These are phyloP conservation scores for Phanerochaete carnosa DNA, from an alignment of 768 basidiomycete species.

Conservation along the genomic window DNA sequence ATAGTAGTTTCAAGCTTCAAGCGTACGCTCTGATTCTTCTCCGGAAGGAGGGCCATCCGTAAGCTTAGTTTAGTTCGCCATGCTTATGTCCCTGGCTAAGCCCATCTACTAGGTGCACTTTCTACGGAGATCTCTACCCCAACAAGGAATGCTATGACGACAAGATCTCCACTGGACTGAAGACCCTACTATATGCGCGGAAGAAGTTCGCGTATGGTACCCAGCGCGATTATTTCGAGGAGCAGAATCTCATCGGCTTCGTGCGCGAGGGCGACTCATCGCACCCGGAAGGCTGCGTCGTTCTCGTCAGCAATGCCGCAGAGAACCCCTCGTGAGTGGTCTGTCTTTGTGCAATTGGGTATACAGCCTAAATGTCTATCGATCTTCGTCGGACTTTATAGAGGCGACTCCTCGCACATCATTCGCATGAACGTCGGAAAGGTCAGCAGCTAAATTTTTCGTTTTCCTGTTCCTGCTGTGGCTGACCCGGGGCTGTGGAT, in stretches of 20 bases:
- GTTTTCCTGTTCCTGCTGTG: constrained; percentile 27
- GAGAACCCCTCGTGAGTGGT: constrained; percentile 5
- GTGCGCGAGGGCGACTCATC: constrained; percentile 58
- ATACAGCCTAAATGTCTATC: background rate
- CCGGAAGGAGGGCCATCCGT: constrained; percentile 72
- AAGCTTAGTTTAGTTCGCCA: constrained; percentile 27
- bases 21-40: constrained; percentile 81
- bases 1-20: constrained; percentile 68
- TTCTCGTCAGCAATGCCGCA: constrained; percentile 59
- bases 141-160: constrained; percentile 65
- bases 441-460: constrained; percentile 35
- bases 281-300: constrained; percentile 57
- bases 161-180: constrained; percentile 47
- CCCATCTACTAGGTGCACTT: constrained; percentile 60
- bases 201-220: constrained; percentile 65
- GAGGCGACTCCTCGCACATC: constrained; percentile 35
- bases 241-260: constrained; percentile 71
- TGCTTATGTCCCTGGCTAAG: background rate
- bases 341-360: background rate
- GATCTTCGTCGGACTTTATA: constrained; percentile 3
- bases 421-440: constrained; percentile 67
- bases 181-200: constrained; percentile 55
- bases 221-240: constrained; percentile 55
- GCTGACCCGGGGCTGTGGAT: background rate
- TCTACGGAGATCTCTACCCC: constrained; percentile 81